These are phyloP conservation scores for Paracorniculantispora psalliotae DNA, from an alignment of 2,329 filamentous ascomycete genomes.

Conservation along the genomic window DNA sequence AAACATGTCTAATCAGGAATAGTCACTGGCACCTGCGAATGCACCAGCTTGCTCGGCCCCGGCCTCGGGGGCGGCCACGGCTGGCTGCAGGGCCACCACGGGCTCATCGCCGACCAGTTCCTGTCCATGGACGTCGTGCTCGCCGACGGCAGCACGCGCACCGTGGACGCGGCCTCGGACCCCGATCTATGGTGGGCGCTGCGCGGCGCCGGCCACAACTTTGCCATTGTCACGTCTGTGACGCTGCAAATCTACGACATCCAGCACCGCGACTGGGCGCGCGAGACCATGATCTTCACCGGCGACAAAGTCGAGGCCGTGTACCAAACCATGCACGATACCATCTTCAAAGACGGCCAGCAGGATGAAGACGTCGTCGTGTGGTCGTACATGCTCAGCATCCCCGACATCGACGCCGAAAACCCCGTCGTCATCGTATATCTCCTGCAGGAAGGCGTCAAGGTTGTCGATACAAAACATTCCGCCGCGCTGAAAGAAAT, in stretches of 20 bases:
- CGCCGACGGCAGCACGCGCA: conserved; percentile 39
- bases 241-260: conserved; percentile 45
- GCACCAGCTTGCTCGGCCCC: conserved; percentile 43
- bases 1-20: conserved; percentile 21
- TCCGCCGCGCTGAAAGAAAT: conserved; percentile 39
- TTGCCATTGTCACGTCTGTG: conserved; percentile 51
- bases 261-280: conserved; percentile 34
- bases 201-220: conserved; percentile 54
- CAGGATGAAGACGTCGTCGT: conserved; percentile 42
- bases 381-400: conserved; percentile 44
- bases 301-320: conserved; percentile 45
- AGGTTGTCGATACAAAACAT: conserved; percentile 33
- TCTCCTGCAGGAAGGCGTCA: conserved; percentile 39
- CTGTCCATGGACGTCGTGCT: conserved; percentile 47
- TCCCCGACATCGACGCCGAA: conserved; percentile 35
- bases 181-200: conserved; percentile 56
- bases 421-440: conserved; percentile 38
- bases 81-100: conserved; percentile 47
- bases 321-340: conserved; percentile 41
- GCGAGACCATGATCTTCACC: conserved; percentile 40
- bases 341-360: conserved; percentile 37
- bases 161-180: conserved; percentile 38
- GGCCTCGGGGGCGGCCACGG: conserved; percentile 55
- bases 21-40: conserved; percentile 49
- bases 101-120: conserved; percentile 50